Evolutionary conservation across 2,329 filamentous ascomycete genomes (phyloP), one percentile per base, ranked within the genome.

Genomic region (Xylariales sp.): DNA sequence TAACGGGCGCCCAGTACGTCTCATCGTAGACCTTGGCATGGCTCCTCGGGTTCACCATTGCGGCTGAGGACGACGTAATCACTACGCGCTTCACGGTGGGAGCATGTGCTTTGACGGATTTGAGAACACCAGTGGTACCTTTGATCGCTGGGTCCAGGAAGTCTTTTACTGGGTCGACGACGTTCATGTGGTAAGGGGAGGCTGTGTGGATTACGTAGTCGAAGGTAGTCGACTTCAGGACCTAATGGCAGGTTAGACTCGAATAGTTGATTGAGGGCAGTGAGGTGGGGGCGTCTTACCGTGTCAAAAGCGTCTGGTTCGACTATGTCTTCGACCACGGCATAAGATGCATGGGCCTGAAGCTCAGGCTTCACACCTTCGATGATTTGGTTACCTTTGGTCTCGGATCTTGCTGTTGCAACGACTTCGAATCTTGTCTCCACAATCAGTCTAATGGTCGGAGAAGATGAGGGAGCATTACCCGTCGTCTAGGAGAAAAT

Each of bases 201-300:
- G 85, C 84, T 5, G 84, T 87, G 59, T 88, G 84, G 38, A 88
- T 71, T 36, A 91, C 84, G 33, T 76, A 81, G 52, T 87, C 82
- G 47, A 91, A 86, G 0, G 80, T 76, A 1, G 63, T 50, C 2
- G 62, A 60, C 46, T 62, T 52, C n/a, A 73, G 56, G 7, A 60
- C 63, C 55, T 66, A 15, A 2, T 12, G 2, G 31, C 28, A 15
- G 4, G 40, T 32, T 36, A 27, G 31, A 27, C 24, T 27, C n/a
- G 8, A n/a, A 27, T 27, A 8, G 24, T 27, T 27, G 29, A 7
- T 10, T 32, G 15, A 12, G 7, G 7, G 14, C 22, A 21, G 12
- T n/a, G 16, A 15, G 4, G 19, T 4, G 7, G n/a, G 11, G 27
- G 22, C 10, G 15, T 14, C 25, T 44, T 34, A 65, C 76, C 46